Evolutionary conservation across 2,329 filamentous ascomycete genomes (phyloP), one percentile per base, ranked within the genome.

Genomic region (Plectosphaerella cucumerina): DNA sequence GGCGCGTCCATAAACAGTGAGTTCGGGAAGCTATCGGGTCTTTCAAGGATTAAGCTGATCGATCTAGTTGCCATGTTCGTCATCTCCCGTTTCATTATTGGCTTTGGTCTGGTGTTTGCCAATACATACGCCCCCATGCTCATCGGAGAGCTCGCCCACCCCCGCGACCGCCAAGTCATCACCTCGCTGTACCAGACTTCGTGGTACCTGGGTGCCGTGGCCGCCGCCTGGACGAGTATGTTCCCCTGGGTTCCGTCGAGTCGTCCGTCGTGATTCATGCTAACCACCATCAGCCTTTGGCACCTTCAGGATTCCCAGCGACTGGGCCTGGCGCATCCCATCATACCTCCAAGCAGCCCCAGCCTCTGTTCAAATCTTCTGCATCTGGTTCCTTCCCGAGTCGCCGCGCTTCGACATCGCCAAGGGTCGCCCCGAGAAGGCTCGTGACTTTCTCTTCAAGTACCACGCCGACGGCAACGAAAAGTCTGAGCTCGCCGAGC

Each of bases 101-200:
- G 17, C 10, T 33, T 47, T 18, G 44, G 44, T 14, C 10, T 39
- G 6, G 44, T n/a, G 10, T 35, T 44, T 17, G 39, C 43, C 5
- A 12, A 23, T 1, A 18, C 44, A 1, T 47, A 47, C 17, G 42
- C 20, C 37, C 8, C 15, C 2, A 17, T 26, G 44, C 18, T 42
- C 3, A 22, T 78, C 4, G 80, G 81, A 41, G 84, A 87, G 59
- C 73, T 85, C 37, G 75, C 81, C 0, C 84, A 86, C 58, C 84
- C 84, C 0, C 75, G 77, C 2, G 83, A 81, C 63, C 74, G 84
- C 55, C 82, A 81, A 20, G 47, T 53, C 31, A 52, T 54, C 47
- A 82, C 81, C 5, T 82, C 80, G 45, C 75, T 83, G 51, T 62
- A 47, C 33, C 44, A 56, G 81, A 73, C 62, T 80, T 78, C 57